Evolutionary conservation across 257 asterid species (phyloP), one percentile per base, ranked within the genome.

Genomic region (Gentiana macrophylla): DNA sequence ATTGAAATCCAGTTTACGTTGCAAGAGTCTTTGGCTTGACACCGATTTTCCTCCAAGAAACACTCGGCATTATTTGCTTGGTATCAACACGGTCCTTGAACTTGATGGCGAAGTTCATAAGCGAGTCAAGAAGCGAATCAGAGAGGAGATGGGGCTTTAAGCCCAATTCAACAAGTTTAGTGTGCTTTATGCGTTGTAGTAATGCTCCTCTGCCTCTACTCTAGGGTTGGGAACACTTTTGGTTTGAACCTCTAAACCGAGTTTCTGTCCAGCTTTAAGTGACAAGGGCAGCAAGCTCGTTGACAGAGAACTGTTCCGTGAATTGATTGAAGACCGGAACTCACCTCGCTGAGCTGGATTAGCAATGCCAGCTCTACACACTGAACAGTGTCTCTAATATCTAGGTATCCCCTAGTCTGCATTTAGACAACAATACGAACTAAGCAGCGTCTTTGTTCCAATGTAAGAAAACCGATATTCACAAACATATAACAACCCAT

Each of bases 171-270:
- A 80, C 71, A 7, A 91, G 94, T 68, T 88, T 91, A 0, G 98
- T 91, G 56, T 87, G 98, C 68, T 87, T 91, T 51, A n/a, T n/a
- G 98, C 94, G 10, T 87, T 91, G 67, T 91, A 91, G 74, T 87
- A 91, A 69, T 91, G 98, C 75, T 87, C 95, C 78, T 91, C 98
- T 0, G 94, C 95, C 72, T 91, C 97, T 49, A 91, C 98, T 64
- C 98, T 79, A 2, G 98, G 98, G 77, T 91, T 91, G 50, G 95
- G 90, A 11, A 91, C 90, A 0, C 94, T 81, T 60, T 68, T 54
- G 10, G 93, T 80, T 53, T 70, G 62, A 70, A 91, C 95, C 64
- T 84, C 89, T 46, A 91, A 71, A 35, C 98, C 97, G 5, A 91
- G 92, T 65, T 91, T 84, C 61, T 70, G 65, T 32, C 98, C 98